Percentiles rank a stretch among this genome's conserved stretches.
Conservation (phyloP, 2,329 filamentous ascomycete species). For the Colletotrichum gloeosporioides region DNA sequence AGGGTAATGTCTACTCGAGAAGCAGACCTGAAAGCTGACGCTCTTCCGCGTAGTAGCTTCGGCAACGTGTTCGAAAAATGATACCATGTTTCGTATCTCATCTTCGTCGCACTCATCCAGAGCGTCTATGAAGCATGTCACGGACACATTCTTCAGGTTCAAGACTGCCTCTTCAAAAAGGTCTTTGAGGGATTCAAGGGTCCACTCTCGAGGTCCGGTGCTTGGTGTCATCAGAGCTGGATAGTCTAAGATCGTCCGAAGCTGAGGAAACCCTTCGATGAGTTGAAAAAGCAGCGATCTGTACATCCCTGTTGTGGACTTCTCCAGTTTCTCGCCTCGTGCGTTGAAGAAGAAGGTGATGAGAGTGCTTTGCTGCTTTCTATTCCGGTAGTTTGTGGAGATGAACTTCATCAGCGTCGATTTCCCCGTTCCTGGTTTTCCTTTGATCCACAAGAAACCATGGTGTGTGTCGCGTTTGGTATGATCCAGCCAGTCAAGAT, state of each 20-base stretch:
- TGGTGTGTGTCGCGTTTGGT: background rate
- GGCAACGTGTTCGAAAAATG: background rate
- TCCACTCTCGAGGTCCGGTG: background rate
- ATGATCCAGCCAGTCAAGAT: background rate
- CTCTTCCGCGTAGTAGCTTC: background rate
- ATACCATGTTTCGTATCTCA: background rate
- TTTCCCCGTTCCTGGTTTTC: background rate
- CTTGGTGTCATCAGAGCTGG: rapidly evolving
- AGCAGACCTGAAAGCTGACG: conserved; percentile 25
- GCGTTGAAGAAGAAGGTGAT: background rate
- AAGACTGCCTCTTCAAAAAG: background rate
- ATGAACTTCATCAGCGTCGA: background rate
- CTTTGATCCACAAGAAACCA: background rate
- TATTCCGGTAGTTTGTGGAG: background rate
- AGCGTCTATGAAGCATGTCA: conserved; percentile 17
- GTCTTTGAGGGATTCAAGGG: background rate
- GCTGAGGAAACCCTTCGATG: background rate
- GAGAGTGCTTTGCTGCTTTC: background rate
- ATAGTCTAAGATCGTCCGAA: background rate
- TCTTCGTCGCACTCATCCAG: conserved; percentile 11
- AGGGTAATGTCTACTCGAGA: conserved; percentile 8
- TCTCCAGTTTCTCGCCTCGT: background rate
- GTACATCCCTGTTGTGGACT: background rate
- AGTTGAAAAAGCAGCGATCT: background rate
- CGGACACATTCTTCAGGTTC: background rate